Percentiles rank a stretch among this genome's conserved stretches.
These are phyloP conservation scores for Pascua sp. DNA, from an alignment of 1,284 basidiomycete species.

Conservation along the genomic window DNA sequence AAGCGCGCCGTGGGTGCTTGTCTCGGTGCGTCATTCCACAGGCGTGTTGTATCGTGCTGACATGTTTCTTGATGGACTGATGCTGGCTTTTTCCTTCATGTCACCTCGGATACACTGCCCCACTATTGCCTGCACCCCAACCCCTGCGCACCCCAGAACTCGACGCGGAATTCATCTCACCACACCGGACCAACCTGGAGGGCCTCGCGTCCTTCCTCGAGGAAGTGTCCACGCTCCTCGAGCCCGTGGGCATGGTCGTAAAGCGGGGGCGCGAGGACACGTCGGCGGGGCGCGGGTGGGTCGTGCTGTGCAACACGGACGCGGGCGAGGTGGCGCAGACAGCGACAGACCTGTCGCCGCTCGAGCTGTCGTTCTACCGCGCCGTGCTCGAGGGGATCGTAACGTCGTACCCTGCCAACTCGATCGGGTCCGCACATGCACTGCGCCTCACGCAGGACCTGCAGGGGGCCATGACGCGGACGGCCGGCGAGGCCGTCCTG, in stretches of 20 bases:
- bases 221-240: conserved; percentile 32
- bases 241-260: conserved; percentile 34
- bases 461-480: conserved; percentile 22
- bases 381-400: conserved; percentile 40
- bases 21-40: no score
- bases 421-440: conserved; percentile 36
- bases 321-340: conserved; percentile 28
- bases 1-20: conserved; percentile 30
- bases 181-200: conserved; percentile 16
- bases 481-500: conserved; percentile 33
- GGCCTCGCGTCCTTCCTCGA: conserved; percentile 31
- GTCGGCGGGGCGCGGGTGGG: conserved; percentile 25
- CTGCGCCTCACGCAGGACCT: conserved; percentile 21
- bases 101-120: not conserved
- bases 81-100: not conserved
- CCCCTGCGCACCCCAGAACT: conserved; percentile 18
- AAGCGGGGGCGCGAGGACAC: conserved; percentile 31
- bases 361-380: conserved; percentile 43
- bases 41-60: conserved; percentile 4
- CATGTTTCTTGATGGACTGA: not conserved
- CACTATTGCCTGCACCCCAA: not conserved
- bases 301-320: conserved; percentile 38
- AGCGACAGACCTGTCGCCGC: conserved; percentile 39
- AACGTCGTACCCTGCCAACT: conserved; percentile 42
- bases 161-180: conserved; percentile 25